Evolutionary conservation across 1,284 basidiomycete species (phyloP).

Genomic region (Neonothopanus nambi): DNA sequence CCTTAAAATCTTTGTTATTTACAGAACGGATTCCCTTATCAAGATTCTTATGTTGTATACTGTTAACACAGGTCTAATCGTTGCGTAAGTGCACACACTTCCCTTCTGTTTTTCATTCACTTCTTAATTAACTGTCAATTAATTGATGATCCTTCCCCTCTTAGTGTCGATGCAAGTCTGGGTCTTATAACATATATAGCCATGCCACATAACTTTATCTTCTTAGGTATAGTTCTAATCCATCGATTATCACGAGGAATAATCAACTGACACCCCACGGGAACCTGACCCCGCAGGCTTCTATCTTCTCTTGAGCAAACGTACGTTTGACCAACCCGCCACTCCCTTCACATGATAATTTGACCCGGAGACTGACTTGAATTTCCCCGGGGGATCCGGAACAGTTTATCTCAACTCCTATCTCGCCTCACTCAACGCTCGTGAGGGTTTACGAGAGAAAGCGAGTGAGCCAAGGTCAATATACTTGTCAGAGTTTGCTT

Average conservation of each 20-base stretch:
- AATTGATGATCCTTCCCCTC: too few species aligned
- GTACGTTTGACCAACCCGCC: too few species aligned
- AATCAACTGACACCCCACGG: too few species aligned
- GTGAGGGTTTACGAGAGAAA: conserved; percentile 37
- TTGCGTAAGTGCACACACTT: conserved; percentile 41
- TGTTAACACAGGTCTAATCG: conserved; percentile 50
- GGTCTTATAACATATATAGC: conserved; percentile 45
- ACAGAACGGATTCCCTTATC: conserved; percentile 47
- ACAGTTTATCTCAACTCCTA: conserved; percentile 45
- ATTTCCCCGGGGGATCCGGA: too few species aligned
- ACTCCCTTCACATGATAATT: not conserved
- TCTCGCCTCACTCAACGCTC: conserved; percentile 44
- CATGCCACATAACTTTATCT: conserved; percentile 53
- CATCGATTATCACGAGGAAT: too few species aligned
- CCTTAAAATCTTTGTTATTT: too few species aligned
- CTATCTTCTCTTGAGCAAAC: conserved; percentile 51
- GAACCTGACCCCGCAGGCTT: conserved; percentile 30
- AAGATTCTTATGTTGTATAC: conserved; percentile 43
- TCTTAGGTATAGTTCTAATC: conserved; percentile 37
- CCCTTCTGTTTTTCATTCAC: conserved; percentile 7
- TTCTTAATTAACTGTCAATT: not conserved
- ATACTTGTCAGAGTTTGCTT: conserved; percentile 33
- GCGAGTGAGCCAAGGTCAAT: conserved; percentile 39
- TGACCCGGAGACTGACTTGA: not conserved
- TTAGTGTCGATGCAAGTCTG: conserved; percentile 44